Percentiles rank a stretch among this genome's conserved stretches.
Conservation (phyloP, 306 rosid species). For the Morella rubra region DNA sequence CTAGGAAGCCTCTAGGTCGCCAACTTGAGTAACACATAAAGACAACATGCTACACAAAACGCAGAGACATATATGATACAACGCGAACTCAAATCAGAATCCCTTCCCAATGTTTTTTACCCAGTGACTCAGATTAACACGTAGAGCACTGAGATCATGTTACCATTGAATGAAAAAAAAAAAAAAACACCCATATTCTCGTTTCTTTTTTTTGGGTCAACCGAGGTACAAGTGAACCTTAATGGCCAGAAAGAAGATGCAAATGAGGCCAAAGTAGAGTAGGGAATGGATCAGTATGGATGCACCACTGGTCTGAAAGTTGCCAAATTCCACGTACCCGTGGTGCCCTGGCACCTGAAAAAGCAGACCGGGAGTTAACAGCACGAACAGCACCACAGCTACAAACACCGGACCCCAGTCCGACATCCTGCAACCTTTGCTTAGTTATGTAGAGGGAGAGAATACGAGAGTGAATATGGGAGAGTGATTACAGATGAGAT, state of each 20-base stretch:
- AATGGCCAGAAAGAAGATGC: constrained; percentile 61
- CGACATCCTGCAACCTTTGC: constrained; percentile 37
- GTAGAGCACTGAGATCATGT: background rate
- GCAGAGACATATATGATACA: background rate
- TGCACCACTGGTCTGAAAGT: constrained; percentile 80
- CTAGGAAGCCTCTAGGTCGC: background rate
- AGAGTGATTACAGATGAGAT: background rate
- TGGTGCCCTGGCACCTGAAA: constrained; percentile 77
- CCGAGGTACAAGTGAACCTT: constrained; percentile 66
- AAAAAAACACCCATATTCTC: background rate
- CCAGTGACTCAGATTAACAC: background rate
- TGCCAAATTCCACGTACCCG: constrained; percentile 74
- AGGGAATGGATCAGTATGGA: constrained; percentile 74
- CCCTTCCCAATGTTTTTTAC: background rate
- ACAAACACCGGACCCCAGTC: constrained; percentile 86
- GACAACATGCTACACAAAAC: too few species aligned
- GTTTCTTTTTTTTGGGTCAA: constrained; percentile 17
- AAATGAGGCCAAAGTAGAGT: constrained; percentile 75
- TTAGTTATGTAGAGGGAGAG: background rate
- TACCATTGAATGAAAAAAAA: background rate
- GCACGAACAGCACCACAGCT: constrained; percentile 65
- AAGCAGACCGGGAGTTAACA: constrained; percentile 72
- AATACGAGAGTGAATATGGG: background rate
- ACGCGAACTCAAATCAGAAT: background rate
- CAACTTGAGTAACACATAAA: background rate